Evolutionary conservation across 1,284 basidiomycete genomes (phyloP), one percentile per base, ranked within the genome.

Genomic region (Tausonia pullulans): DNA sequence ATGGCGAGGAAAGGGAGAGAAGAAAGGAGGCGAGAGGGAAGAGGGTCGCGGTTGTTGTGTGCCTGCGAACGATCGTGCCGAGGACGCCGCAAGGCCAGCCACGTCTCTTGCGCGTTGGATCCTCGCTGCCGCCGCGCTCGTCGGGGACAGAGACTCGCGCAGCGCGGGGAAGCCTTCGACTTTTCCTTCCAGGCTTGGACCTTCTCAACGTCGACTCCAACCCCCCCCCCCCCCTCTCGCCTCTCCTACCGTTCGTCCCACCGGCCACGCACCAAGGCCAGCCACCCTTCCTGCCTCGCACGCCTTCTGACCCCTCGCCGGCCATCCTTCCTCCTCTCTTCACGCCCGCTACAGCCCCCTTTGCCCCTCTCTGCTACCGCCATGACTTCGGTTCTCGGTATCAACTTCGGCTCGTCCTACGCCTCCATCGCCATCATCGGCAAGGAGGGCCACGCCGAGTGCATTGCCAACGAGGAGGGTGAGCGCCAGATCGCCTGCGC

Each of bases 381-480:
- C 27, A 27, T 43, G 11, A 40, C 62, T 14, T 16, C 55, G 2
- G 49, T 82, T 65, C 77, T 98, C 64, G 95, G 95, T 64, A 92
- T 98, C 80, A 98, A 97, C 81, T 89, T 98, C 77, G 96, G 96
- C 54, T 93, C 96, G 78, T 87, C 90, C 50, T 98, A 89, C 77
- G 89, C 90, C 45, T 94, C 90, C 57, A 95, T 98, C 71, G 90
- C 94, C 39, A 88, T 97, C 67, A 88, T 97, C 73, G 93, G 91
- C 74, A 97, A 92, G 89, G 90, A 94, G 77, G 90, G 90, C 40
- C 80, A 87, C 54, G 86, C 93, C 46, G 88, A 90, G 74, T 94
- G 90, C 74, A 98, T 98, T 69, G 95, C 95, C 40, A 98, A 98
- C 76, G 94, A 98, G 76, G 95, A 98, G 73, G 95, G 95, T 58